These are phyloP conservation scores for Ajuga reptans DNA, from an alignment of 305 asterid genomes.

Conservation along the genomic window DNA sequence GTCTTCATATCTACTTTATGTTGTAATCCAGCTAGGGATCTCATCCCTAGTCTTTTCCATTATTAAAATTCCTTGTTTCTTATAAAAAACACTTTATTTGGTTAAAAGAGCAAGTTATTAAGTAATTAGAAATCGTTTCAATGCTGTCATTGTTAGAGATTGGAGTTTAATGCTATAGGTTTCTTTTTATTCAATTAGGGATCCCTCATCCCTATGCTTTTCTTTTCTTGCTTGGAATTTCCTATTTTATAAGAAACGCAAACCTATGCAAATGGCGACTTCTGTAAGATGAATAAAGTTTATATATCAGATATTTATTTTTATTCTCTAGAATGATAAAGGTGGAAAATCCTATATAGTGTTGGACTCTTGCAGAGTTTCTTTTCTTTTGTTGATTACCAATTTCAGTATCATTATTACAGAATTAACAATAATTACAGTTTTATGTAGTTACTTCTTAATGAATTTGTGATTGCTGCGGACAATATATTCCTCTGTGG, in stretches of 20 bases:
- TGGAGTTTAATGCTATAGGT: too few species aligned
- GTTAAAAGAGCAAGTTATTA: not conserved
- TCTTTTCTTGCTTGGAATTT: too few species aligned
- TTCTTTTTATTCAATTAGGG: too few species aligned
- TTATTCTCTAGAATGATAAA: not conserved
- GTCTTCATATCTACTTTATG: too few species aligned
- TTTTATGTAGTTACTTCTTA: not conserved
- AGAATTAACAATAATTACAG: not conserved
- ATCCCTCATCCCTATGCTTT: too few species aligned
- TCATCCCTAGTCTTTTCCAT: too few species aligned
- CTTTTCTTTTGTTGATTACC: not conserved
- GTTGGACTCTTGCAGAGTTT: not conserved
- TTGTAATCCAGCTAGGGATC: too few species aligned
- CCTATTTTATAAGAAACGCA: too few species aligned
- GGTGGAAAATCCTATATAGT: not conserved
- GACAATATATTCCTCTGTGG: not conserved
- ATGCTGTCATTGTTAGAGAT: too few species aligned
- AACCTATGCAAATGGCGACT: not conserved
- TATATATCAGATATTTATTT: not conserved
- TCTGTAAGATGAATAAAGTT: not conserved
- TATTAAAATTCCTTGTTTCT: too few species aligned
- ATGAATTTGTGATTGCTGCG: not conserved
- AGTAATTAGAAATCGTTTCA: not conserved
- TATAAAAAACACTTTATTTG: not conserved
- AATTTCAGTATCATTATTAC: not conserved